Evolutionary conservation across 1,284 basidiomycete species (phyloP).

Genomic region (Trametes versicolor): DNA sequence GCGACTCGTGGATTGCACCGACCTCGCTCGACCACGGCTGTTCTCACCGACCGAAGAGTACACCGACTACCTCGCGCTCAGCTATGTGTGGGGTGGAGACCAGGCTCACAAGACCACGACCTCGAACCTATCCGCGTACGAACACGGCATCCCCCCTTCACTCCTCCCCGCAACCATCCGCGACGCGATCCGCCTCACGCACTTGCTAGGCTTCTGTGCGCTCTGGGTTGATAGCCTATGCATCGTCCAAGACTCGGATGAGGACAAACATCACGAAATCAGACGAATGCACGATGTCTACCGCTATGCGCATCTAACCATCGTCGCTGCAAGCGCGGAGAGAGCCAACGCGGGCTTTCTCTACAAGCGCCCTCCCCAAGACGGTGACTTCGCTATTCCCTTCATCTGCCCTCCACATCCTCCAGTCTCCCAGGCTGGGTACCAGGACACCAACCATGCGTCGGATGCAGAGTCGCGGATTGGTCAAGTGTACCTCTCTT

Average conservation of each 20-base stretch:
- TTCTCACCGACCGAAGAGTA: neutral
- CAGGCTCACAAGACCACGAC: conserved; percentile 18
- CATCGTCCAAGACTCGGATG: conserved; percentile 16
- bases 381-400: neutral
- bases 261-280: conserved; percentile 14
- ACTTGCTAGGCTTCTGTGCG: neutral
- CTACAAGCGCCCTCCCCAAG: neutral
- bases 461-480: too few species aligned
- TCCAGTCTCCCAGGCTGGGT: neutral
- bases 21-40: conserved; percentile 8
- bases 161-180: conserved; percentile 12
- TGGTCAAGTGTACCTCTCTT: too few species aligned
- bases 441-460: too few species aligned
- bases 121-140: conserved; percentile 5
- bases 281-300: conserved; percentile 10
- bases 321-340: conserved; percentile 1
- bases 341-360: conserved; percentile 3
- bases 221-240: conserved; percentile 18
- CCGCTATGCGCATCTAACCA: conserved; percentile 12
- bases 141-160: neutral
- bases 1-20: conserved; percentile 21
- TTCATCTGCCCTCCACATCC: neutral
- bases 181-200: conserved; percentile 12
- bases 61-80: conserved; percentile 20
- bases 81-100: conserved; percentile 28